Evolutionary conservation across 1,284 basidiomycete species (phyloP), one percentile per base, ranked within the genome.

Genomic region (Peniophora sp.): DNA sequence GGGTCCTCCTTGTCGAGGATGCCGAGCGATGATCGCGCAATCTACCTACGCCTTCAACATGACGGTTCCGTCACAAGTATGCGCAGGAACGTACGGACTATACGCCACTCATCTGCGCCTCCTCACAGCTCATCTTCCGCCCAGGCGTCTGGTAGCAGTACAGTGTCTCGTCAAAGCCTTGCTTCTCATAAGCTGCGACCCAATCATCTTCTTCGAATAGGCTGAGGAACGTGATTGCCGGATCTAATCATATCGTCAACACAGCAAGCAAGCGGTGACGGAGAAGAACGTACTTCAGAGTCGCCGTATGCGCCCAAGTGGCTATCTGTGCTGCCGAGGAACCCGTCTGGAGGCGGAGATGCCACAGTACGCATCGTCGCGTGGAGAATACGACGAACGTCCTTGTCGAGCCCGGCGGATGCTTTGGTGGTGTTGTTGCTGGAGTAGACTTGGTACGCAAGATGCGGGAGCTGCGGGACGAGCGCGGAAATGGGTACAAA

Each of bases 181-280:
- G 79, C 10, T 68, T 67, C 25, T 57, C 59, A 55, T 78, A 86
- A 55, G 81, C 75, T 47, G 81, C 70, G 0, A 85, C 73, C 53
- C 84, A 76, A 58, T 85, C 86, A 53, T 81, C 75, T 58, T 88
- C 85, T 63, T 86, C 81, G 22, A 73, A 70, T 0, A 59, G 46
- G 0, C 71, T 70, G 45, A 85, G 73, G 64, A 80, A 85, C 0
- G 79, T 75, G 48, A 84, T 72, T 0, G 75, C 71, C 3, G 72
- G 35, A 84, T 81, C 80, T 85, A 16, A 8, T 22, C n/a, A 32
- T 32, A 6, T 8, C 39, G 16, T 41, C 39, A 41, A 16, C n/a
- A n/a, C n/a, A n/a, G n/a, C n/a, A n/a, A n/a, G n/a, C n/a, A n/a
- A n/a, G n/a, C n/a, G n/a, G n/a, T n/a, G 35, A 36, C 27, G 50